Base-by-base conservation (phyloP, 352 stramenopile species). In the Bremia lactucae region DNA sequence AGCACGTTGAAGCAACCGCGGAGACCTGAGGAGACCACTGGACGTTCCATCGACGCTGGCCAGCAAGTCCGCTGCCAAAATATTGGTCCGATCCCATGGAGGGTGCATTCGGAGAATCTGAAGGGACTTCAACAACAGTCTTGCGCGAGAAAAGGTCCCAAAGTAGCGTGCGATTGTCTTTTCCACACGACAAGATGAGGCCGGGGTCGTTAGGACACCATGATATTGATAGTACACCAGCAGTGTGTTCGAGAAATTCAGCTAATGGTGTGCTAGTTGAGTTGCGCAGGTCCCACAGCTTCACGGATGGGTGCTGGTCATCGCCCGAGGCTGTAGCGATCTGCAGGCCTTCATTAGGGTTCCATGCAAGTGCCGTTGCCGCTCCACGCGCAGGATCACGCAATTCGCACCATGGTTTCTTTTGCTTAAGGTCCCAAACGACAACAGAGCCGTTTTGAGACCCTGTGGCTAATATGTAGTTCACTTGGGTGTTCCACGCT, bases 321-420 rank as follows among this genome's bases (percentile, higher is more conserved):
- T 98, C 93, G 6, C 78, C 87, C 6, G 87, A 96, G 3, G 94
- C 95, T 14, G 95, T 98, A 22, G 97, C 78, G 43, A 99, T 85
- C 61, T 98, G 94, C 31, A 98, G 73, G 18, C 95, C 95, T 65
- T 98, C 85, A 29, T 92, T 95, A 4, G 96, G 96, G 71, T 98
- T 98, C 96, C 96, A 99, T 1, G 75, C 78, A 19, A 99, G 72
- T 36, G 95, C 87, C 23, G 87, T 94, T 7, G 98, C 77, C 19
- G 86, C 76, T 33, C 75, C 77, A 22, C 86, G 80, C 42, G 79
- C 72, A 9, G 72, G 76, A 56, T 97, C 89, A 29, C 87, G 87
- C 38, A 99, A 60, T 63, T 98, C 88, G 57, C 96, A 98, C 95
- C 95, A 99, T 1, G 95, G 87, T 58, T 98, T 97, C 60, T 98